A percentile compares a stretch with the other conserved stretches of the same genome.
phyloP scores from a whole-genome alignment of 345 rosid species.

The Geranium rotundifolium region DNA sequence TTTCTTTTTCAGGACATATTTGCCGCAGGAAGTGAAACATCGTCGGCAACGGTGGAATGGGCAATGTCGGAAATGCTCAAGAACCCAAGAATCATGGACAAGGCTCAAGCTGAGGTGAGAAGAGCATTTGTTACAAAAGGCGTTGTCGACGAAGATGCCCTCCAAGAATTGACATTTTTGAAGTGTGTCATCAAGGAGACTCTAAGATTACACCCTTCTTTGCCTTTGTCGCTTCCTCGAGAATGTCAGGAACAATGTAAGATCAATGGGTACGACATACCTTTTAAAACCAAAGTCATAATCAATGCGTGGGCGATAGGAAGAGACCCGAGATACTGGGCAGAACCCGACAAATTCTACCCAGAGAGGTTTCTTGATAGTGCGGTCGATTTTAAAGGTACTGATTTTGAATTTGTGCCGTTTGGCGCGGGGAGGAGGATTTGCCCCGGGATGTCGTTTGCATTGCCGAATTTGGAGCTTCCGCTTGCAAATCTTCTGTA shows the following conservation, averaged over 20 bases:
- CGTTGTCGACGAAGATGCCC: constrained; percentile 1
- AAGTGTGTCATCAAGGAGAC: constrained; percentile 22
- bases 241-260: constrained; percentile 7
- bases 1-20: constrained; percentile 10
- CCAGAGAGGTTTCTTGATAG: constrained; percentile 13
- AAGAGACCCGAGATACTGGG: constrained; percentile 11
- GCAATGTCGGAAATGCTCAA: constrained; percentile 20
- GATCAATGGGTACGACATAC: constrained; percentile 22
- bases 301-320: no score
- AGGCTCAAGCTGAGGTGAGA: constrained; percentile 5
- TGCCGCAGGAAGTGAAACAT: constrained; percentile 14
- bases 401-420: background rate
- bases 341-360: constrained; percentile 9
- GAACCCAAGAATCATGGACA: constrained; percentile 5
- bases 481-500: no score
- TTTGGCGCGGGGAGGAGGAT: no score
- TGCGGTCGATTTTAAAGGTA: constrained; percentile 10
- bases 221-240: constrained; percentile 15
- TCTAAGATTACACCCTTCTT: constrained; percentile 19
- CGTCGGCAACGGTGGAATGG: constrained; percentile 12
- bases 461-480: no score
- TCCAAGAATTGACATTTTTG: constrained; percentile 12
- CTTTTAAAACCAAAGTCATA: constrained; percentile 1
- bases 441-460: no score
- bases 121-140: constrained; percentile 1